Conservation (phyloP, 148 eudicot genomes). For the Silene conica region DNA sequence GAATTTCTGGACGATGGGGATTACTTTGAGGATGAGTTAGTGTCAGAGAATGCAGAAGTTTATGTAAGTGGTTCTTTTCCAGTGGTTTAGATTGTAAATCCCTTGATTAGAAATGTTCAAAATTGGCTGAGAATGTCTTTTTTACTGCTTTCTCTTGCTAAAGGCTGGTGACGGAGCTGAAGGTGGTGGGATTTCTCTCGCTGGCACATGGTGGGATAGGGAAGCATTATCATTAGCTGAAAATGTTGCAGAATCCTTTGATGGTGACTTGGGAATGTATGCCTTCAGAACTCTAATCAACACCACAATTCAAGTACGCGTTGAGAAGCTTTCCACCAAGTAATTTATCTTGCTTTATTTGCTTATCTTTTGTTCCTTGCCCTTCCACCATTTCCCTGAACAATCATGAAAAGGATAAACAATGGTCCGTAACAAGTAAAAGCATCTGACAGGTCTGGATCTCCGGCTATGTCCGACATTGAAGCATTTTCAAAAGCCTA, state of each 20-base stretch:
- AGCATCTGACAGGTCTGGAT: slow-evolving; percentile 59
- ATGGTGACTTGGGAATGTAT: slow-evolving; percentile 68
- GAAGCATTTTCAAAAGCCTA: slow-evolving; percentile 72
- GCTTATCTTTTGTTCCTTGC: background rate
- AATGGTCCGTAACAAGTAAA: slow-evolving; percentile 4
- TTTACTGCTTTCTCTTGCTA: slow-evolving; percentile 7
- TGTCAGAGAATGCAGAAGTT: slow-evolving; percentile 52
- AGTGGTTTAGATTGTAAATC: background rate
- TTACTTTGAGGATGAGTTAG: slow-evolving; percentile 55
- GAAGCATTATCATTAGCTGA: slow-evolving; percentile 69
- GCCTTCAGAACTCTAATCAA: slow-evolving; percentile 73
- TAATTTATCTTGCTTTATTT: slow-evolving; percentile 32
- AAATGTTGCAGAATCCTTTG: slow-evolving; percentile 53
- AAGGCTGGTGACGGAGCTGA: slow-evolving; percentile 93
- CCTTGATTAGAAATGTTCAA: slow-evolving; percentile 1
- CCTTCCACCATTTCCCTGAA: background rate
- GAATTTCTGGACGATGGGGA: slow-evolving; percentile 45
- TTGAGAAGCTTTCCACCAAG: slow-evolving; percentile 83
- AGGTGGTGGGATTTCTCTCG: slow-evolving; percentile 83
- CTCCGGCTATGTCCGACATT: slow-evolving; percentile 68
- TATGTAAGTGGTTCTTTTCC: slow-evolving; percentile 36
- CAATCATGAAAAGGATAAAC: background rate
- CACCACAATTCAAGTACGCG: slow-evolving; percentile 67
- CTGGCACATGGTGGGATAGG: slow-evolving; percentile 80
- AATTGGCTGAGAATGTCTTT: slow-evolving; percentile 5